Percentiles rank a stretch among this genome's conserved stretches.
These are phyloP conservation scores for Cutaneotrichosporon cutaneum DNA, from an alignment of 1,284 basidiomycete genomes.

Conservation along the genomic window DNA sequence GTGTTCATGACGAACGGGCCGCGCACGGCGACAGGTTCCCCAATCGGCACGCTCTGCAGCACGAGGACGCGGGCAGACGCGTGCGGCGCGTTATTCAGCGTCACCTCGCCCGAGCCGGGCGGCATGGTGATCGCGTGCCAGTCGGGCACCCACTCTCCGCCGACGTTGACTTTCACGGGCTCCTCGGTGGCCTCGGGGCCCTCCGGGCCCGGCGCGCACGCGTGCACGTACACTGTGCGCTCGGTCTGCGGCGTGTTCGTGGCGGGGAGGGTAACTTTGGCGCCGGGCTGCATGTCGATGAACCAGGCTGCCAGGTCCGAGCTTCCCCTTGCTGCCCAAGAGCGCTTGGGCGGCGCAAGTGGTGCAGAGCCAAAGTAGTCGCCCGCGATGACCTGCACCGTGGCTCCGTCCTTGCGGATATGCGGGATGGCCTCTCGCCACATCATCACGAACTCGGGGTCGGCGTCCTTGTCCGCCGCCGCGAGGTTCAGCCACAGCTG, in stretches of 20 bases:
- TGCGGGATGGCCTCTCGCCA: constrained; percentile 23
- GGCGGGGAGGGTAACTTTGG: constrained; percentile 11
- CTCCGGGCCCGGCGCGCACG: constrained; percentile 13
- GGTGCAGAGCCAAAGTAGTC: constrained; percentile 10
- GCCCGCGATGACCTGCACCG: constrained; percentile 19
- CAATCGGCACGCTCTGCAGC: constrained; percentile 19
- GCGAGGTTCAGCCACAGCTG: constrained; percentile 27
- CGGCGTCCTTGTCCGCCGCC: constrained; percentile 13
- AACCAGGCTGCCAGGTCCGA: constrained; percentile 22
- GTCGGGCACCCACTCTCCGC: constrained; percentile 12
- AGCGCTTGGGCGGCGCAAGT: constrained; percentile 10
- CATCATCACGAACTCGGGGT: constrained; percentile 24
- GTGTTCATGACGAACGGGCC: constrained; percentile 27
- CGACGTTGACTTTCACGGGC: neutral
- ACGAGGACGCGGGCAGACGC: constrained; percentile 15
- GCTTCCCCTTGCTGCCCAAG: constrained; percentile 9
- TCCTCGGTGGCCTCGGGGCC: constrained; percentile 6
- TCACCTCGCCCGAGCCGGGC: neutral
- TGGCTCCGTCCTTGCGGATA: constrained; percentile 6
- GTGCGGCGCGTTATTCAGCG: constrained; percentile 9
- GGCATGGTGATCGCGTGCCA: constrained; percentile 10
- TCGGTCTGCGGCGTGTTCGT: constrained; percentile 6
- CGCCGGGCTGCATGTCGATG: constrained; percentile 16
- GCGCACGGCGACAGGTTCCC: constrained; percentile 20
- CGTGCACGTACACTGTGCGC: constrained; percentile 24